Conservation (phyloP, 129 eudicot genomes). For the Centrapalus pauciflorus region DNA sequence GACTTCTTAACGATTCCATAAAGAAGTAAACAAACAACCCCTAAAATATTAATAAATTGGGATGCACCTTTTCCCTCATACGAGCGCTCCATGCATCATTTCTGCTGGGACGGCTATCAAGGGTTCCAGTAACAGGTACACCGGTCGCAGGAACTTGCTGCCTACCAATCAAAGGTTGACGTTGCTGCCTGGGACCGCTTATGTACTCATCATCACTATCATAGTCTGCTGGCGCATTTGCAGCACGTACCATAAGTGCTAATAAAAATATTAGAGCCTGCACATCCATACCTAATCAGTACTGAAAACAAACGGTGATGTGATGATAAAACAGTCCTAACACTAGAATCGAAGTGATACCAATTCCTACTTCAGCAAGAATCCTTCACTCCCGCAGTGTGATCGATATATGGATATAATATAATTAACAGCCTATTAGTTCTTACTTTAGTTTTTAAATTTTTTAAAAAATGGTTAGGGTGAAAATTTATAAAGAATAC, state of each 20-base stretch:
- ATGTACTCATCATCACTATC: conserved; percentile 95
- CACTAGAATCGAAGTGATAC: background rate
- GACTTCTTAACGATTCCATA: too few species aligned
- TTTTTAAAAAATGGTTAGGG: too few species aligned
- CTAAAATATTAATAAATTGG: background rate
- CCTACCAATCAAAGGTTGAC: conserved; percentile 72
- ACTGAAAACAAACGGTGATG: background rate
- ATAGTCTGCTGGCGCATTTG: conserved; percentile 66
- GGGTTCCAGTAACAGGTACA: conserved; percentile 64
- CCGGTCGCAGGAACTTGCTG: conserved; percentile 62
- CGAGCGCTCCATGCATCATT: conserved; percentile 98
- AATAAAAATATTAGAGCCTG: conserved; percentile 83
- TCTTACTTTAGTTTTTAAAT: too few species aligned
- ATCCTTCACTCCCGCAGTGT: too few species aligned
- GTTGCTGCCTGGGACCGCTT: conserved; percentile 63
- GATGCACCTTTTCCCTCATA: conserved; percentile 84
- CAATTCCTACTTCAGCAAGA: background rate
- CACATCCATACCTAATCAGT: conserved; percentile 16
- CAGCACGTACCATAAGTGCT: conserved; percentile 71
- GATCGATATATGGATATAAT: too few species aligned
- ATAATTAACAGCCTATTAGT: too few species aligned
- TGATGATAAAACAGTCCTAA: too few species aligned
- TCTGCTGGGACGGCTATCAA: conserved; percentile 67
- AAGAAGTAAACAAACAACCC: background rate
- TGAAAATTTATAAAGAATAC: too few species aligned